These are phyloP conservation scores for Fusarium aywerte DNA, from an alignment of 2,329 filamentous ascomycete species.

Conservation along the genomic window DNA sequence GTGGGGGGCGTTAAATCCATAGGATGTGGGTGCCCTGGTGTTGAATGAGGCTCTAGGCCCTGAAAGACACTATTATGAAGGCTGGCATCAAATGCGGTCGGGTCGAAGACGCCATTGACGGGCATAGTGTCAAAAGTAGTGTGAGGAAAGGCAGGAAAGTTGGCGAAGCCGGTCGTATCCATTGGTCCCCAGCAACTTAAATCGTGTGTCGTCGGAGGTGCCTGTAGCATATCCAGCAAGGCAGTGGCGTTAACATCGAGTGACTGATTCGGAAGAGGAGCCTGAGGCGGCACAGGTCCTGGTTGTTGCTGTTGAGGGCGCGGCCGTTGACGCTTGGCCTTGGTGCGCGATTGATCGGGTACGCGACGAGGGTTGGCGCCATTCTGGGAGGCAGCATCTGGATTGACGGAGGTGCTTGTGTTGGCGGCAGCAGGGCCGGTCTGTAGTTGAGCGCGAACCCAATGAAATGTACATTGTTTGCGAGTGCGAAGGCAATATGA, in stretches of 20 bases:
- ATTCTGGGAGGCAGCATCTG: constrained; percentile 31
- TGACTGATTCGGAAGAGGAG: constrained; percentile 39
- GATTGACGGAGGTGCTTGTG: constrained; percentile 21
- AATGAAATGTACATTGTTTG: constrained; percentile 47
- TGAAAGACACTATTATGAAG: constrained; percentile 41
- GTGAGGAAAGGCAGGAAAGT: constrained; percentile 39
- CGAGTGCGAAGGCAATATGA: constrained; percentile 46
- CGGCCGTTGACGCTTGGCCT: constrained; percentile 45
- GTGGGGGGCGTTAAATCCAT: constrained; percentile 39
- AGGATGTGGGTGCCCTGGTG: constrained; percentile 32
- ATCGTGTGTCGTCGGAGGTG: constrained; percentile 44
- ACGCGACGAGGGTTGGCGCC: constrained; percentile 37
- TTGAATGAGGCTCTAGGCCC: constrained; percentile 32
- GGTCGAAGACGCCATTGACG: constrained; percentile 40
- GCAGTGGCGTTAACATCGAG: constrained; percentile 45
- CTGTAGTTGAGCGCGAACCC: constrained; percentile 46
- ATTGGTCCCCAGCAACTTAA: constrained; percentile 45
- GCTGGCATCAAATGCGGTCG: constrained; percentile 40
- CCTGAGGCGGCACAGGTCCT: constrained; percentile 39
- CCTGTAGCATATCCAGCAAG: constrained; percentile 46
- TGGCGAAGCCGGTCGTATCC: constrained; percentile 41
- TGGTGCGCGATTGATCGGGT: constrained; percentile 43
- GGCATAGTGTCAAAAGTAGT: constrained; percentile 45
- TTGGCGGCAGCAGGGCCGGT: constrained; percentile 37
- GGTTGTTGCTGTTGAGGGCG: constrained; percentile 39